Base-by-base conservation (phyloP, 2,329 filamentous ascomycete genomes). In the Aquanectria penicillioides region DNA sequence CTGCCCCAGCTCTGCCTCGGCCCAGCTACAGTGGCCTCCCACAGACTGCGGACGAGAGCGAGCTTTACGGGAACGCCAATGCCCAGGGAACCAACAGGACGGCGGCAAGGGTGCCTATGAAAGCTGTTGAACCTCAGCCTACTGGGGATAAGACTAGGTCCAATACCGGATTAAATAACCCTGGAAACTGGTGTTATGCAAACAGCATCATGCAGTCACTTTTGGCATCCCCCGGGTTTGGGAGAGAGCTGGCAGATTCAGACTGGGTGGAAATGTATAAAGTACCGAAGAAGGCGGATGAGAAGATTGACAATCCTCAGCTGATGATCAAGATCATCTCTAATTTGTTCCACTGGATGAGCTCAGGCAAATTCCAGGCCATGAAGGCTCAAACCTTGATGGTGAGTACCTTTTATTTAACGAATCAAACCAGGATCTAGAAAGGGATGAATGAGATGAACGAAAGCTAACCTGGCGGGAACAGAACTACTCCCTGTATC, bases 191-290 rank as follows among this genome's bases (percentile, higher is more conserved):
- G 64, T 97, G 94, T 73, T 97, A 97, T 72, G 93, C 95, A 81
- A 97, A 97, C 75, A 89, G 92, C n/a, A 89, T 89, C 0, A 81
- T 98, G 22, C 94, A 98, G 75, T 91, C 90, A 59, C 79, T 97
- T 15, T 90, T 91, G 57, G 89, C 89, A 2, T 94, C 93, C 1
- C 71, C 86, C 71, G 76, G 86, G 77, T 83, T 97, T 83, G 79
- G 85, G 77, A 73, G 87, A 77, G 79, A 89, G 79, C 71, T 90
- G 71, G 70, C 92, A 76, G 77, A 85, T 72, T 74, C 74, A 72
- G 69, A 84, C 76, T 82, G 86, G 90, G 66, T 86, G 81, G 70
- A 82, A 78, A 70, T 86, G 81, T 80, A 93, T 82, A 86, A 88
- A 83, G 80, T 91, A 74, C 75, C 92, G 70, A 71, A 85, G 81